Conservation (phyloP, 2,329 filamentous ascomycete species). For the Fusarium virguliforme region DNA sequence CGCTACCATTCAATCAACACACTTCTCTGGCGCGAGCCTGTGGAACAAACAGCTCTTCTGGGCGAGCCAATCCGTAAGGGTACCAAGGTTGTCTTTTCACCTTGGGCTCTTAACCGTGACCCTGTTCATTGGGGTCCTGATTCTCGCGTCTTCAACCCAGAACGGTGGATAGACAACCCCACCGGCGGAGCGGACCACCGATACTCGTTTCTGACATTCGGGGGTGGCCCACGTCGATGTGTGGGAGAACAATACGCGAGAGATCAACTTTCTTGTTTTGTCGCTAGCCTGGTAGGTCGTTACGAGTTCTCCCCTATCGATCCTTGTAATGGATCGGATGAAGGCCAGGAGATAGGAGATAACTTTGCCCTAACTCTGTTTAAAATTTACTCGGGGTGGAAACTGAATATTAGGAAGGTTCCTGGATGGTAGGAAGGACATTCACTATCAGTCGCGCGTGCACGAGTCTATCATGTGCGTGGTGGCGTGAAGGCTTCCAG, state of each 20-base stretch:
- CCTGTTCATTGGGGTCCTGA: constrained; percentile 8
- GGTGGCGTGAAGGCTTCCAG: no score
- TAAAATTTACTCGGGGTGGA: constrained; percentile 19
- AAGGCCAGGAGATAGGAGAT: constrained; percentile 19
- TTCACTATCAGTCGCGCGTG: no score
- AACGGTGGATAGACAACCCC: no score
- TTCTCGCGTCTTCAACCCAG: no score
- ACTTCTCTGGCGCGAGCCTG: not conserved
- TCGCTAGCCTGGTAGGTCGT: constrained; percentile 14
- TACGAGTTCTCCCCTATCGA: constrained; percentile 16
- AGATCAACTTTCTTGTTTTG: constrained; percentile 12
- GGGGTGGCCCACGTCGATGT: constrained; percentile 15
- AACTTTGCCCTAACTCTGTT: constrained; percentile 19
- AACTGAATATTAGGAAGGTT: constrained; percentile 8
- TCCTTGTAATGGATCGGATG: not conserved
- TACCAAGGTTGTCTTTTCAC: constrained; percentile 14
- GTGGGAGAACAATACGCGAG: constrained; percentile 17
- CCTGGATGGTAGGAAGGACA: constrained; percentile 18
- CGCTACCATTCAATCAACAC: no score
- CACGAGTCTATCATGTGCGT: no score
- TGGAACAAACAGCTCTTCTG: constrained; percentile 8
- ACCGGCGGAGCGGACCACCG: constrained; percentile 9
- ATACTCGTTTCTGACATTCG: constrained; percentile 15
- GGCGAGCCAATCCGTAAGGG: constrained; percentile 7
- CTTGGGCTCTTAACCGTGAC: constrained; percentile 16